Base-by-base conservation (phyloP, 2,329 filamentous ascomycete species). In the Apiospora koreana region DNA sequence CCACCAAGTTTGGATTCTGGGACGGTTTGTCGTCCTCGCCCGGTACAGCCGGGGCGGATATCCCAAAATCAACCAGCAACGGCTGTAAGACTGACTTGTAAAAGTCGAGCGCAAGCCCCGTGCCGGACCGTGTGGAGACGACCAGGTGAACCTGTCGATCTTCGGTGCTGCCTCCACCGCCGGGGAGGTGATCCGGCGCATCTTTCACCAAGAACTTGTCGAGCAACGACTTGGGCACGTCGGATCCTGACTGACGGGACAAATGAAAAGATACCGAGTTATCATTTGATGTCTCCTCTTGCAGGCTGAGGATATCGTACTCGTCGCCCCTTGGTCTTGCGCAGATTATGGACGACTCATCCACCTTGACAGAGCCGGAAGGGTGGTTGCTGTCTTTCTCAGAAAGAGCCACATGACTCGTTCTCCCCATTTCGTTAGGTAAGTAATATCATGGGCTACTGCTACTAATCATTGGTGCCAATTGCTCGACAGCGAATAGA, bases 121-220 rank as follows among this genome's bases (percentile, higher is more conserved):
- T 87, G 18, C 93, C 93, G 0, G 93, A 93, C 25, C 83, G 83
- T 0, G 87, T 90, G 1, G 92, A 94, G 23, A 94, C 85, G 28
- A 95, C 79, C 23, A 94, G 83, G 74, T 93, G 86, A n/a, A 91
- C 78, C 16, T 80, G 72, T n/a, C 75, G 77, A 28, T 68, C 71
- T 14, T 68, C 54, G 2, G 72, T 69, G 21, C 73, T 72, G 46
- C 43, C 21, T 18, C 74, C 72, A 43, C 43, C 43, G 43, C 14
- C 16, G 28, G 71, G 71, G 23, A 79, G 78, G 71, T 87, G 79
- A 1, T 74, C 65, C 0, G 87, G 87, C 8, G 84, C 70, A 3
- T 74, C 73, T 4, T 71, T 68, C 18, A 86, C 73, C 31, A 83
- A 72, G 69, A 83, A 81, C 7, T 75, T 75, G 21, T 79, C 75